These are phyloP conservation scores for Cardamine occulta DNA, from an alignment of 345 rosid genomes.

Conservation along the genomic window DNA sequence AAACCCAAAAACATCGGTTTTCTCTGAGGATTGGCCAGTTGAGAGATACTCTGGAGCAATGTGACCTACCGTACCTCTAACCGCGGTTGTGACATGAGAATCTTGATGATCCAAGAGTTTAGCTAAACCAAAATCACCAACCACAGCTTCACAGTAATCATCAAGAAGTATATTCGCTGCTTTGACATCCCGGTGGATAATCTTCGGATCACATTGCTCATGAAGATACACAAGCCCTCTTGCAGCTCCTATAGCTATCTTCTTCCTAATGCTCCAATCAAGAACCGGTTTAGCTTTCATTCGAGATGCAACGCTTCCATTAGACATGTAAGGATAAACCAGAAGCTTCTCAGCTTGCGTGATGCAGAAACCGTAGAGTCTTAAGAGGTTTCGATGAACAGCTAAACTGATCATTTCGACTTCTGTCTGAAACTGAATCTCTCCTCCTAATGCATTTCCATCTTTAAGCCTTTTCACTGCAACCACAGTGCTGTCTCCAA, in stretches of 20 bases:
- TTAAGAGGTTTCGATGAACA: slow-evolving; percentile 49
- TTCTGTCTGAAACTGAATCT: slow-evolving; percentile 51
- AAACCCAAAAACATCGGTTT: slow-evolving; percentile 49
- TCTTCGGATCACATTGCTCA: slow-evolving; percentile 51
- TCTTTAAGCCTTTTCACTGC: slow-evolving; percentile 51
- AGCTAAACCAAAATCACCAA: slow-evolving; percentile 49
- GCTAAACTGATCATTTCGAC: slow-evolving; percentile 51
- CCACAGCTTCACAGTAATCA: slow-evolving; percentile 49
- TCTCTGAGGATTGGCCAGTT: slow-evolving; percentile 50
- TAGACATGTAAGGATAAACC: slow-evolving; percentile 51
- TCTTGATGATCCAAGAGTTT: slow-evolving; percentile 47
- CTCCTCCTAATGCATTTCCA: slow-evolving; percentile 49
- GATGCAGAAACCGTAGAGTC: slow-evolving; percentile 48
- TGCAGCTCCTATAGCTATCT: slow-evolving; percentile 48
- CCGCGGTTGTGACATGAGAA: slow-evolving; percentile 50
- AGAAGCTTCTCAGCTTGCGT: slow-evolving; percentile 49
- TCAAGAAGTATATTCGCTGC: slow-evolving; percentile 51
- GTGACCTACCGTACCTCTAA: slow-evolving; percentile 50
- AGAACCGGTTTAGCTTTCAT: slow-evolving; percentile 49
- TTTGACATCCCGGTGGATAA: slow-evolving; percentile 50
- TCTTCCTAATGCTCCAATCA: slow-evolving; percentile 47
- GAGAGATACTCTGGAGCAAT: slow-evolving; percentile 52
- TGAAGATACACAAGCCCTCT: slow-evolving; percentile 50
- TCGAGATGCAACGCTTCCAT: slow-evolving; percentile 48
- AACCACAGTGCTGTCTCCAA: slow-evolving; percentile 41